A percentile compares a stretch with the other conserved stretches of the same genome.
These are phyloP conservation scores for Mediolabrus comicus DNA, from an alignment of 108 stramenopile genomes.

Conservation along the genomic window DNA sequence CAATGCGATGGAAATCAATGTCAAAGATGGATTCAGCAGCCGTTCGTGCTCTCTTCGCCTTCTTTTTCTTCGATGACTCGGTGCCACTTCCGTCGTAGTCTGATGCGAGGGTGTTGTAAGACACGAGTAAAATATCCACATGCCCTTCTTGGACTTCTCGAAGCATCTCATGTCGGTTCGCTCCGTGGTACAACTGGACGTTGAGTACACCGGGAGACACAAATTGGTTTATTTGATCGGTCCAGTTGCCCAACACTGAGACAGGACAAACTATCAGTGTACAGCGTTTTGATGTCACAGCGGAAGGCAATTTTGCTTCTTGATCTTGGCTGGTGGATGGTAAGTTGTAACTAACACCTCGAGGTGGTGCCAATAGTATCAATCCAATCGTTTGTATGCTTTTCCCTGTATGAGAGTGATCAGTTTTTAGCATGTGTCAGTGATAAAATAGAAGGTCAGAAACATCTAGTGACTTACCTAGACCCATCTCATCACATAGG, in stretches of 20 bases:
- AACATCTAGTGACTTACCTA: conserved; percentile 18
- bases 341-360: conserved; percentile 28
- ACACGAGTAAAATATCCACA: conserved; percentile 50
- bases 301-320: not conserved
- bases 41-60: conserved; percentile 6
- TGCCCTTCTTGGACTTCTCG: conserved; percentile 22
- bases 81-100: conserved; percentile 23
- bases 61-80: conserved; percentile 17
- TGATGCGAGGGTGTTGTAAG: conserved; percentile 61
- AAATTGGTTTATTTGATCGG: conserved; percentile 43
- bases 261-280: conserved; percentile 75
- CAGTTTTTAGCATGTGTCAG: not conserved
- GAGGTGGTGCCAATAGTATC: conserved; percentile 50
- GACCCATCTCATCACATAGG: conserved; percentile 68
- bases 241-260: conserved; percentile 67
- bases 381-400: conserved; percentile 56
- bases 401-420: conserved; percentile 26
- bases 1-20: conserved; percentile 53
- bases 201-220: conserved; percentile 32
- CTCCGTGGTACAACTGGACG: conserved; percentile 56
- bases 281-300: conserved; percentile 1
- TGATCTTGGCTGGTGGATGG: not conserved
- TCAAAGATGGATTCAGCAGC: conserved; percentile 32
- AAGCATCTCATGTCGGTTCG: conserved; percentile 42
- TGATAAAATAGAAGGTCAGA: not conserved